Evolutionary conservation across 768 basidiomycete genomes (phyloP), one percentile per base, ranked within the genome.

Genomic region (Tylopilus rubrobrunneus): DNA sequence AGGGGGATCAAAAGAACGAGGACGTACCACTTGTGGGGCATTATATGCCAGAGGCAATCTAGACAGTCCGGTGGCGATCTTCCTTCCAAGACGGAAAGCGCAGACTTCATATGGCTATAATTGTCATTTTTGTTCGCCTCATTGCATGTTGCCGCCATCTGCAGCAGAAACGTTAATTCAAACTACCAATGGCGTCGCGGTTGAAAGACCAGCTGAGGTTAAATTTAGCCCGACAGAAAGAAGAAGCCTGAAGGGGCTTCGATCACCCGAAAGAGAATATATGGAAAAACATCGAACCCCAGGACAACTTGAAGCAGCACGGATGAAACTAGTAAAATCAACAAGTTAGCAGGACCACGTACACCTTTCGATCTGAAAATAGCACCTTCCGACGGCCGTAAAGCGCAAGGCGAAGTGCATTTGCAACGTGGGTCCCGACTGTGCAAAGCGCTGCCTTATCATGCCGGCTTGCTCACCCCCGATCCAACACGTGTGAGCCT

Each of bases 21-120:
- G 14, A 42, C 56, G n/a, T 36, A 56, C 53, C 25, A 17, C 27
- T 15, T 48, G 50, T 5, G 41, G 45, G 21, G 25, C 36, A 54
- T 67, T 66, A 65, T 58, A 65, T 60, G 46, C 39, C 34, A 37
- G 51, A 40, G 28, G 42, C 17, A 40, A 49, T 48, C 33, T 8
- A 33, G 53, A 54, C 33, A 5, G 23, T 55, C 41, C 65, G 15
- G 45, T 41, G 29, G 46, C 28, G 46, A 42, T 36, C 25, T 44
- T 43, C 41, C 43, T 29, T 51, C 34, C 53, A 48, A 29, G 36
- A 40, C 33, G 44, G 51, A 52, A 39, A 28, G 27, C 36, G 45
- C 36, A 4, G 21, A 17, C 34, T 8, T 17, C 28, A 37, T 14
- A 23, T 36, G 37, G 4, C 36, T 27, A 37, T 25, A 42, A 40